Percentiles rank a stretch among this genome's conserved stretches.
Evolutionary conservation across 257 asterid genomes (phyloP).

Genomic region (Forsythia suspensa): DNA sequence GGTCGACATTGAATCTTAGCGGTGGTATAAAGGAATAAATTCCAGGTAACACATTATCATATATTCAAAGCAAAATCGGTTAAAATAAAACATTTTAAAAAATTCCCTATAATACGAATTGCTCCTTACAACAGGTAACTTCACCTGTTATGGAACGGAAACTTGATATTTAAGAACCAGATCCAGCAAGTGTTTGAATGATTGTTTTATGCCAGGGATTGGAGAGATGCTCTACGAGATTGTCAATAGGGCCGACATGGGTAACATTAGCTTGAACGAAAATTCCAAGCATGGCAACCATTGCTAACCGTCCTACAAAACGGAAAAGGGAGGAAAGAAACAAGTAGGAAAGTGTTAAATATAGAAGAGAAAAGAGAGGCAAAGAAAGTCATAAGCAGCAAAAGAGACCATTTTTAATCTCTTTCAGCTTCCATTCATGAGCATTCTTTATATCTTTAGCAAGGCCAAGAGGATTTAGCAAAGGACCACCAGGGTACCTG

Average conservation of each 20-base stretch:
- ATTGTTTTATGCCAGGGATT: constrained; percentile 87
- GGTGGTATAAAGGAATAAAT: no score
- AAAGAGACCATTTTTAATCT: constrained; percentile 76
- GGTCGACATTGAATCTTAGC: no score
- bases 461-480: constrained; percentile 83
- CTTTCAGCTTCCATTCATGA: constrained; percentile 83
- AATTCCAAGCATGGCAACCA: constrained; percentile 86
- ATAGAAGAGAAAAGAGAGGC: not conserved
- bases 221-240: constrained; percentile 69
- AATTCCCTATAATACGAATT: not conserved
- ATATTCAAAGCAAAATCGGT: not conserved
- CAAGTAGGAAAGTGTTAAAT: not conserved
- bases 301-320: constrained; percentile 71
- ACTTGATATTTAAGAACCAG: constrained; percentile 35
- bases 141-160: not conserved
- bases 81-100: not conserved
- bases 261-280: constrained; percentile 87
- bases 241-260: constrained; percentile 83
- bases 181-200: constrained; percentile 55
- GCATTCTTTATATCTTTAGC: constrained; percentile 85
- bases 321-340: not conserved
- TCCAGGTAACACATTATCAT: not conserved
- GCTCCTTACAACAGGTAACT: not conserved
- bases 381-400: not conserved
- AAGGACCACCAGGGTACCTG: constrained; percentile 95